Conservation (phyloP, 2,329 filamentous ascomycete genomes). For the Amphichorda felina region DNA sequence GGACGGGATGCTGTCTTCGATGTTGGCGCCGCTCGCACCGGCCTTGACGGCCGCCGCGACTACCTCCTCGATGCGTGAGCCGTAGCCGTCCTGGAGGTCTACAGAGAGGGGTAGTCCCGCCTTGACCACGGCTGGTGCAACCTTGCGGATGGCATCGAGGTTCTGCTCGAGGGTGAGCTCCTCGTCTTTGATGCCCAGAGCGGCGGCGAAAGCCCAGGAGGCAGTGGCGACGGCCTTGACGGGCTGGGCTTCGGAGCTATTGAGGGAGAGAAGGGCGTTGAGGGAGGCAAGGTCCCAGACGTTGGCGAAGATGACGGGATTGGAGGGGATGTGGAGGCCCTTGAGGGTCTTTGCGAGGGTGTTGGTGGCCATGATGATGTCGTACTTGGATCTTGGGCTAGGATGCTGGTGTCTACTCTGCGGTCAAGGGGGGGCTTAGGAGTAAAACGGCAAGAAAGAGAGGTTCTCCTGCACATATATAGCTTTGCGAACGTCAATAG, state of each 20-base stretch:
- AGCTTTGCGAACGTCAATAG: too few relatives aligned
- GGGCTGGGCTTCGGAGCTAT: constrained; percentile 19
- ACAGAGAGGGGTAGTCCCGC: constrained; percentile 37
- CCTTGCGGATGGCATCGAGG: constrained; percentile 28
- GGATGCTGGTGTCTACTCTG: too few relatives aligned
- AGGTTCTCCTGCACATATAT: too few relatives aligned
- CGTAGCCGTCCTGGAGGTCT: constrained; percentile 51
- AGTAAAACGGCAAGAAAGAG: too few relatives aligned
- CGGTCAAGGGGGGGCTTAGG: too few relatives aligned
- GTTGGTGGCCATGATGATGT: constrained; percentile 1
- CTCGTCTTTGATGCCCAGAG: constrained; percentile 30
- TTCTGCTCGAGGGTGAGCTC: constrained; percentile 38
- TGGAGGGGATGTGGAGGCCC: constrained; percentile 34
- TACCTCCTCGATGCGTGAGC: constrained; percentile 28
- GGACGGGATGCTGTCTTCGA: constrained; percentile 37
- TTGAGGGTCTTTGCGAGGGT: constrained; percentile 21
- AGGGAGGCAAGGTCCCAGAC: constrained; percentile 42
- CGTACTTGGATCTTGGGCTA: too few relatives aligned
- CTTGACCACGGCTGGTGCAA: constrained; percentile 28
- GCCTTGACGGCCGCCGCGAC: constrained; percentile 31
- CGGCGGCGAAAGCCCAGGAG: constrained; percentile 36
- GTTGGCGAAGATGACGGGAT: constrained; percentile 42
- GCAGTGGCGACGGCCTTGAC: constrained; percentile 34
- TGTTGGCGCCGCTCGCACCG: constrained; percentile 45
- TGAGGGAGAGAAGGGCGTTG: constrained; percentile 28